Percentiles rank a stretch among this genome's conserved stretches.
These are phyloP conservation scores for Brasenia schreberi DNA, from an alignment of 164 flowering plant species.

Conservation along the genomic window DNA sequence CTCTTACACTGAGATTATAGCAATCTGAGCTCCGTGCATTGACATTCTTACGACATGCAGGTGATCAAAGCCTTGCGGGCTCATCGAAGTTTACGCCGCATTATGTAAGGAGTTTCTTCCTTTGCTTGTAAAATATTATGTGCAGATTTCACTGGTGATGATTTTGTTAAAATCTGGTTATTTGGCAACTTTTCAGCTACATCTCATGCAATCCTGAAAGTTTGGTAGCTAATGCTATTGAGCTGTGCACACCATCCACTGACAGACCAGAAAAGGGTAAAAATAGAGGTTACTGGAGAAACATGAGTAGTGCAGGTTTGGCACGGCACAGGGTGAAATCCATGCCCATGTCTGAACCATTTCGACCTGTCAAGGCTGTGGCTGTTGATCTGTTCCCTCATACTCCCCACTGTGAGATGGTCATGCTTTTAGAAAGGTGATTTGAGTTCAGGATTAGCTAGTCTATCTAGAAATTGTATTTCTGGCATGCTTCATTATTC, in stretches of 20 bases:
- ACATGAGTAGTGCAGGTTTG: conserved; percentile 82
- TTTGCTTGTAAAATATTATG: too few relatives aligned
- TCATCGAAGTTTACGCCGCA: conserved; percentile 50
- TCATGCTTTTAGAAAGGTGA: conserved; percentile 89
- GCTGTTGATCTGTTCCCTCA: conserved; percentile 87
- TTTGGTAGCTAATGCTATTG: conserved; percentile 84
- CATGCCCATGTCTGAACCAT: conserved; percentile 89
- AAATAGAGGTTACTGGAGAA: conserved; percentile 61
- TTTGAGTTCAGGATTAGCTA: background rate
- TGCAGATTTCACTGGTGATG: background rate
- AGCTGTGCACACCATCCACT: conserved; percentile 72
- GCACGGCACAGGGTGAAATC: conserved; percentile 87
- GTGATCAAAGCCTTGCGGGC: conserved; percentile 76
- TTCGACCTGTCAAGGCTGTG: conserved; percentile 77
- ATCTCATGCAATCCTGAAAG: conserved; percentile 95
- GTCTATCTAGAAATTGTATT: too few relatives aligned
- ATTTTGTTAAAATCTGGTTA: background rate
- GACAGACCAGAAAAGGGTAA: conserved; percentile 49
- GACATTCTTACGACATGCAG: conserved; percentile 20
- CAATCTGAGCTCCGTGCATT: background rate
- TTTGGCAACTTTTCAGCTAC: conserved; percentile 36
- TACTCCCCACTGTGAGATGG: conserved; percentile 82
- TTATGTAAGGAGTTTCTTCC: conserved; percentile 43
- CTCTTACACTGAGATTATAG: too few relatives aligned
- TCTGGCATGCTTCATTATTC: too few relatives aligned